Evolutionary conservation across 306 rosid genomes (phyloP).

Genomic region (Prunus fruticosa): DNA sequence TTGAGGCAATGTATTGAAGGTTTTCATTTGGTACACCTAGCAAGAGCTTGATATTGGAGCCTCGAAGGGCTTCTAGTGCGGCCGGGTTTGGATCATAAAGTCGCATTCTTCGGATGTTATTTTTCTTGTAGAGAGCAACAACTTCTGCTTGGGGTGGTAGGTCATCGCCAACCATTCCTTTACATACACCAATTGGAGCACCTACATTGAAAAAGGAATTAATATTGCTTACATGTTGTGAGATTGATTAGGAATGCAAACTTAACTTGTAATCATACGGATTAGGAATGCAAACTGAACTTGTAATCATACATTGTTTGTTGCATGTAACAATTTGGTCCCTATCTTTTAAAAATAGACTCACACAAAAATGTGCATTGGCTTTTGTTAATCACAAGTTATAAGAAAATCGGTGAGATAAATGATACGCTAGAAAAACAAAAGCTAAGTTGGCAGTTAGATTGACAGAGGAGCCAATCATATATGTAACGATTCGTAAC

Average conservation of each 20-base stretch:
- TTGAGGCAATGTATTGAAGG: conserved; percentile 16
- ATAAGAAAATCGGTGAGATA: no score
- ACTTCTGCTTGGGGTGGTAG: conserved; percentile 35
- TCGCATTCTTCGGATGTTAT: conserved; percentile 32
- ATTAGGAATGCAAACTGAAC: no score
- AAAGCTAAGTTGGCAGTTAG: no score
- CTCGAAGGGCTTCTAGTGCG: conserved; percentile 34
- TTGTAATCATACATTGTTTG: no score
- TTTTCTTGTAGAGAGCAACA: conserved; percentile 15
- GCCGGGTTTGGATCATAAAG: conserved; percentile 23
- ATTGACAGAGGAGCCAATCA: no score
- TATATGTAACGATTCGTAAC: no score
- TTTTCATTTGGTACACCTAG: conserved; percentile 9
- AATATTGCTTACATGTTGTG: neutral
- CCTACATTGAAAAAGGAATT: conserved; percentile 2
- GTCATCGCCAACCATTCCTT: conserved; percentile 32
- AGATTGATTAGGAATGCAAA: neutral
- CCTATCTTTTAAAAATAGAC: no score
- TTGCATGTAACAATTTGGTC: no score
- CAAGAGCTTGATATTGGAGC: conserved; percentile 34
- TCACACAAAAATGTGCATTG: no score
- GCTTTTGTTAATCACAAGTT: no score
- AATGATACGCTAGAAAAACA: no score
- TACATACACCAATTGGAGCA: conserved; percentile 46
- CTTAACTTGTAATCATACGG: no score